phyloP scores from a whole-genome alignment of 768 basidiomycete genomes.

The Xerocomus spinulosus region DNA sequence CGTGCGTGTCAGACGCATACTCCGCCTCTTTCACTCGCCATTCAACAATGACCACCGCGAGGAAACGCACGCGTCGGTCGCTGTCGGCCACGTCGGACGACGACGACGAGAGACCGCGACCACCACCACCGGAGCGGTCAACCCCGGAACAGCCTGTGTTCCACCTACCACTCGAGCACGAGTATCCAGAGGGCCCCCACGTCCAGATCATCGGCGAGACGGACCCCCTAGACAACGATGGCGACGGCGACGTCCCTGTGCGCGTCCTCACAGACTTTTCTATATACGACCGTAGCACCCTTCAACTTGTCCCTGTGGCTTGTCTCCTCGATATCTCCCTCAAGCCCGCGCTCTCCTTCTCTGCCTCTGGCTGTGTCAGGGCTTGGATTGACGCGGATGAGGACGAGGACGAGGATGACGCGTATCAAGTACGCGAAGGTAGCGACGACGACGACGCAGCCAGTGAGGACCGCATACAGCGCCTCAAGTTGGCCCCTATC shows the following conservation, averaged over 20 bases:
- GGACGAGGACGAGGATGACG: constrained; percentile 23
- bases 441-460: background rate
- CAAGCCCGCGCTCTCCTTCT: constrained; percentile 26
- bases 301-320: constrained; percentile 38
- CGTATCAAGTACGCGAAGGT: constrained; percentile 7
- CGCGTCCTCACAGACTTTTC: constrained; percentile 51
- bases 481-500: constrained; percentile 41
- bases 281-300: constrained; percentile 41
- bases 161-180: constrained; percentile 25
- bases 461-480: constrained; percentile 18
- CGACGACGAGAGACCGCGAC: constrained; percentile 12
- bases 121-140: constrained; percentile 4
- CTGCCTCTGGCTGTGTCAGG: constrained; percentile 37
- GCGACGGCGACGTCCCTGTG: constrained; percentile 46
- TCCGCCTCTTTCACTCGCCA: background rate
- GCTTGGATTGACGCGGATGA: constrained; percentile 34
- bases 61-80: constrained; percentile 25
- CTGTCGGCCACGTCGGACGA: constrained; percentile 13
- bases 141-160: constrained; percentile 9
- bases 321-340: constrained; percentile 34
- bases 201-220: constrained; percentile 44
- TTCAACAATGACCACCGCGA: constrained; percentile 19
- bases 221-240: constrained; percentile 19
- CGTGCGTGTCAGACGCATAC: background rate
- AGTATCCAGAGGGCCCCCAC: constrained; percentile 37